Percentiles rank a stretch among this genome's conserved stretches.
Evolutionary conservation across 306 rosid genomes (phyloP).

Genomic region (Cicer yamashitae): DNA sequence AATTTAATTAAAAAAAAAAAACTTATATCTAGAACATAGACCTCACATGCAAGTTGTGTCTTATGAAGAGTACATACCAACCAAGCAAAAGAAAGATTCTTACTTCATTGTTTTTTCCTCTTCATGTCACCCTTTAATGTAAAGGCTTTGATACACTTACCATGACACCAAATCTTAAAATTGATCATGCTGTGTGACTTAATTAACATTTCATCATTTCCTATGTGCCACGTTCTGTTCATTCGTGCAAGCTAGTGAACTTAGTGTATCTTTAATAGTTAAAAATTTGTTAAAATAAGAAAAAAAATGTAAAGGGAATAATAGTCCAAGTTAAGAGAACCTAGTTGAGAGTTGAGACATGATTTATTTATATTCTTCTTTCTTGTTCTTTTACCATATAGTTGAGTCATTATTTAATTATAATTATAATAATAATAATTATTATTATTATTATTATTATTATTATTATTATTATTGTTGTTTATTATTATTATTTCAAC

Average conservation of each 20-base stretch:
- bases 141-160: constrained; percentile 19
- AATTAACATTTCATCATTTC: constrained; percentile 35
- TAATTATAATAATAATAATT: neutral
- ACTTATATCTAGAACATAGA: constrained; percentile 23
- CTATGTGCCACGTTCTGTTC: constrained; percentile 31
- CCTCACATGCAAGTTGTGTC: constrained; percentile 49
- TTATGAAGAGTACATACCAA: constrained; percentile 8
- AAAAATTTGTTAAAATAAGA: neutral
- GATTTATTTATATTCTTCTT: constrained; percentile 29
- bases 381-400: constrained; percentile 22
- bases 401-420: neutral
- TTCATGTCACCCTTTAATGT: constrained; percentile 6
- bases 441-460: neutral
- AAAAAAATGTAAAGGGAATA: neutral
- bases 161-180: constrained; percentile 27
- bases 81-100: constrained; percentile 49
- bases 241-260: constrained; percentile 30
- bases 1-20: no score
- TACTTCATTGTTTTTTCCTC: constrained; percentile 14
- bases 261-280: neutral
- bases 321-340: constrained; percentile 52
- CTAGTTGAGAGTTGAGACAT: constrained; percentile 23
- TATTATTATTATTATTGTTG: neutral
- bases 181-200: neutral
- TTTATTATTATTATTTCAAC: neutral